Percentiles rank a stretch among this genome's conserved stretches.
phyloP scores from a whole-genome alignment of 75 land plant species.

The Sequoiadendron giganteum region DNA sequence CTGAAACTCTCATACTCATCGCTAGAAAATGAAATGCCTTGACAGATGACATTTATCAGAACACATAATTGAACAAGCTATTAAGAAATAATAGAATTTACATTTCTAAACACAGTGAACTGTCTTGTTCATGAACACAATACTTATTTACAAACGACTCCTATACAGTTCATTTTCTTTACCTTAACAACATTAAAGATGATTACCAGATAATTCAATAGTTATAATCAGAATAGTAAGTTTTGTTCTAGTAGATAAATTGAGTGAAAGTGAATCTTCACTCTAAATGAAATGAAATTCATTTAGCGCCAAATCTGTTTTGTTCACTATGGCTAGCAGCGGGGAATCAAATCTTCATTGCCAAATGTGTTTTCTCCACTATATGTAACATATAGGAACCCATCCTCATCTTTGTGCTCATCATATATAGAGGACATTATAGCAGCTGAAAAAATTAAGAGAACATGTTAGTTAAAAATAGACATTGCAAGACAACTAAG shows the following conservation, averaged over 20 bases:
- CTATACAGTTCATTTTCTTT: background rate
- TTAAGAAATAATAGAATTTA: background rate
- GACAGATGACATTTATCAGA: background rate
- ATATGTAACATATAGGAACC: constrained; percentile 70
- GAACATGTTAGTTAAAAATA: background rate
- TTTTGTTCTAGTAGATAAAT: background rate
- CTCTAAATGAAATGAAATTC: background rate
- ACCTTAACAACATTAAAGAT: background rate
- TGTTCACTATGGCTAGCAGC: background rate
- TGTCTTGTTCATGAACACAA: background rate
- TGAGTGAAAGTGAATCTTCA: background rate
- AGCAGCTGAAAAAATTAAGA: constrained; percentile 37
- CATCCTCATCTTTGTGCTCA: constrained; percentile 87
- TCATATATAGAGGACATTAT: constrained; percentile 71
- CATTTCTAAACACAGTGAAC: background rate
- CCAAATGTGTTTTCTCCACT: constrained; percentile 78
- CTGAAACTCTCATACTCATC: background rate
- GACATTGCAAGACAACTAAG: background rate
- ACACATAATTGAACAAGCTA: background rate
- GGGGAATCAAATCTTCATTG: background rate
- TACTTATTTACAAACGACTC: constrained; percentile 8
- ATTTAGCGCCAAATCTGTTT: background rate
- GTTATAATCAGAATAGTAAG: background rate
- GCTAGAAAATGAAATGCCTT: background rate
- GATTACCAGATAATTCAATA: background rate